Percentiles rank a stretch among this genome's conserved stretches.
These are phyloP conservation scores for Auriculariales sp. DNA, from an alignment of 768 basidiomycete genomes.

Conservation along the genomic window DNA sequence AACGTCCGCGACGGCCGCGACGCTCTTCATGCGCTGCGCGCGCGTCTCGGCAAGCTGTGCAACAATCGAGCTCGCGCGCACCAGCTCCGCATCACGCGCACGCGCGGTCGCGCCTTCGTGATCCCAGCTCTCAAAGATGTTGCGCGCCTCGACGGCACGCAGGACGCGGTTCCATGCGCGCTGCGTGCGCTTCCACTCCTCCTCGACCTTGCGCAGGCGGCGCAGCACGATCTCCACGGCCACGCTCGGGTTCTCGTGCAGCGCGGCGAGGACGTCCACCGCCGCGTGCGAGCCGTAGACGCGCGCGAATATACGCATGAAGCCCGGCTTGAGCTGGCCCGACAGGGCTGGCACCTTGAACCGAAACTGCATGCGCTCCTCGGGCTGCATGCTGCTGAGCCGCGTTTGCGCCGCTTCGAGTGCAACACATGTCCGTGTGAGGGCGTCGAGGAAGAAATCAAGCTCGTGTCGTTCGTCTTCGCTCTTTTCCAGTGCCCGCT, in stretches of 20 bases:
- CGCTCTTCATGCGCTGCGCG: constrained; percentile 35
- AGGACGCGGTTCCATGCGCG: constrained; percentile 94
- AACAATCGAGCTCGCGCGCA: constrained; percentile 74
- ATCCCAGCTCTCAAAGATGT: constrained; percentile 96
- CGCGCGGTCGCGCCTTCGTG: constrained; percentile 96
- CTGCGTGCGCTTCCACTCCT: constrained; percentile 90
- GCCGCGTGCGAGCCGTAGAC: constrained; percentile 67
- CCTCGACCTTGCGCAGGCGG: constrained; percentile 84
- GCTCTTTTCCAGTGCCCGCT: constrained; percentile 89
- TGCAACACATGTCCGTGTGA: constrained; percentile 78
- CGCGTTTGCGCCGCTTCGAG: constrained; percentile 78
- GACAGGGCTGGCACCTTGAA: constrained; percentile 71
- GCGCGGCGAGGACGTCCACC: constrained; percentile 60
- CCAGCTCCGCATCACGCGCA: constrained; percentile 85
- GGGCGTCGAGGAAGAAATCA: constrained; percentile 86
- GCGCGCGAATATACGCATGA: constrained; percentile 87
- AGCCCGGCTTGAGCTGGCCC: constrained; percentile 74
- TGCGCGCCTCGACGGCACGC: constrained; percentile 92
- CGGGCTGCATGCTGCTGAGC: constrained; percentile 75
- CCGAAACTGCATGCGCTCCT: constrained; percentile 70
- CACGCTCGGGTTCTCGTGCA: constrained; percentile 84
- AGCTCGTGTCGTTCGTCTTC: constrained; percentile 98
- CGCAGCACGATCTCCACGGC: constrained; percentile 83
- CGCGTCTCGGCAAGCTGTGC: constrained; percentile 61
- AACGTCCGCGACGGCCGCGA: constrained; percentile 12